A percentile compares a stretch with the other conserved stretches of the same genome.
Evolutionary conservation across 1,139 yeast species (phyloP).

Genomic region (Pichia sp.): DNA sequence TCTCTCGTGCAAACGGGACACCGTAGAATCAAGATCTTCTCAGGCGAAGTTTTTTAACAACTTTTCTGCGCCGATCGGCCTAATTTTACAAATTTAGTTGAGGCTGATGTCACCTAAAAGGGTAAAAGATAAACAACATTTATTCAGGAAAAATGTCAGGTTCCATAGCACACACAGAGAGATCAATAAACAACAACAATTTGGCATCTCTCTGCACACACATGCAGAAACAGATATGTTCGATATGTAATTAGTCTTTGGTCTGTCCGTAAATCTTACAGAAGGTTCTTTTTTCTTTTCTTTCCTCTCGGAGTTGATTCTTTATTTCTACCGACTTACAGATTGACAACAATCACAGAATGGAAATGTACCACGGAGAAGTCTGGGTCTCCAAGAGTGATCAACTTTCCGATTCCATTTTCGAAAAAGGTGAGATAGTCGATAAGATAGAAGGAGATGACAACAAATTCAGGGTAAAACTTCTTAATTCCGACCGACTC

Average conservation of each 20-base stretch:
- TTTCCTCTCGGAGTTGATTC: neutral
- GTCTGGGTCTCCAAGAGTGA: conserved; percentile 82
- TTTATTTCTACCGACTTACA: neutral
- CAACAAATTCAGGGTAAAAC: conserved; percentile 44
- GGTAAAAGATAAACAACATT: neutral
- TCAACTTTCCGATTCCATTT: conserved; percentile 38
- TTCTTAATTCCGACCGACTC: conserved; percentile 34
- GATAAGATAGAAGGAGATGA: conserved; percentile 46
- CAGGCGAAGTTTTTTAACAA: neutral
- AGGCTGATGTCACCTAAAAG: neutral
- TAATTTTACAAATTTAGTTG: neutral
- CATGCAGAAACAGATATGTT: neutral
- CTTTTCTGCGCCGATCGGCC: neutral
- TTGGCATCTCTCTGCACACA: neutral
- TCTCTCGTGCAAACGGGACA: no score
- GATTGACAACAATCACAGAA: neutral
- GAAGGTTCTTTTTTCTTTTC: neutral
- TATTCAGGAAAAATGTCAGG: neutral
- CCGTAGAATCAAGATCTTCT: no score
- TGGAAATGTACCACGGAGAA: conserved; percentile 25
- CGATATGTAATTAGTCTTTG: neutral
- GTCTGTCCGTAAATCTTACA: neutral
- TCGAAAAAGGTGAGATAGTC: conserved; percentile 64
- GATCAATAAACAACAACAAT: neutral
- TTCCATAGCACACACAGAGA: neutral